These are phyloP conservation scores for Annulohypoxylon nitens DNA, from an alignment of 495 filamentous ascomycete genomes.

Conservation along the genomic window DNA sequence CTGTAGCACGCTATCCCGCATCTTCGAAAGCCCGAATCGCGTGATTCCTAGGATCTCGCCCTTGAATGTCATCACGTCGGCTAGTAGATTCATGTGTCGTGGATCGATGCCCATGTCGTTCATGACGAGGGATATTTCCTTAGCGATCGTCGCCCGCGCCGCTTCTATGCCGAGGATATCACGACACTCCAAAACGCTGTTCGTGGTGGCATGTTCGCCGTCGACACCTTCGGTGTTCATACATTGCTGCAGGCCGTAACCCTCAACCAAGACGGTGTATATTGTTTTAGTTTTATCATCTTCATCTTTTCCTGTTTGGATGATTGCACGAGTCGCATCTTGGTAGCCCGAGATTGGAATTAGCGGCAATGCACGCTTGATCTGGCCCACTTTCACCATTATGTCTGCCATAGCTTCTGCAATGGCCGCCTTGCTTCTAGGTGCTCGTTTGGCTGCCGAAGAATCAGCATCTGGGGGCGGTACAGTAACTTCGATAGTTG, in stretches of 20 bases:
- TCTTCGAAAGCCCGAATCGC: constrained; percentile 95
- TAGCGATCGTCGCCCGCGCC: constrained; percentile 83
- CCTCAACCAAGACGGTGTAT: constrained; percentile 88
- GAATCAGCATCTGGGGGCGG: constrained; percentile 61
- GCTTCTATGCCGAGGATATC: constrained; percentile 99
- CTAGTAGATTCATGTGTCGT: constrained; percentile 96
- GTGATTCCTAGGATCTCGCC: constrained; percentile 98
- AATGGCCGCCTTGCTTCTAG: constrained; percentile 64
- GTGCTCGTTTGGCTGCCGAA: constrained; percentile 59
- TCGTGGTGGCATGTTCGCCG: constrained; percentile 77
- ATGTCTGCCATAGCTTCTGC: constrained; percentile 73
- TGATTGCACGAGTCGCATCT: constrained; percentile 86
- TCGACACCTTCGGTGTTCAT: constrained; percentile 93
- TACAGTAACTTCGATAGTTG: constrained; percentile 69
- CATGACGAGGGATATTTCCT: constrained; percentile 87
- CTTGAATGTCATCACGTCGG: constrained; percentile 99
- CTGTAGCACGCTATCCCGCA: constrained; percentile 94
- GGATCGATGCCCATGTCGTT: constrained; percentile 95
- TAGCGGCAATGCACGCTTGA: constrained; percentile 83
- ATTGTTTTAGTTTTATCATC: constrained; percentile 65
- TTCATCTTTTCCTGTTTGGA: constrained; percentile 69
- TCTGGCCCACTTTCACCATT: constrained; percentile 82
- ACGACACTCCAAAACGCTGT: constrained; percentile 90
- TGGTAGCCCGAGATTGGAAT: constrained; percentile 89
- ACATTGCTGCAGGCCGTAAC: constrained; percentile 88